Conservation (phyloP, 371 early-diverging fungal species). For the Mortierella sp. region DNA sequence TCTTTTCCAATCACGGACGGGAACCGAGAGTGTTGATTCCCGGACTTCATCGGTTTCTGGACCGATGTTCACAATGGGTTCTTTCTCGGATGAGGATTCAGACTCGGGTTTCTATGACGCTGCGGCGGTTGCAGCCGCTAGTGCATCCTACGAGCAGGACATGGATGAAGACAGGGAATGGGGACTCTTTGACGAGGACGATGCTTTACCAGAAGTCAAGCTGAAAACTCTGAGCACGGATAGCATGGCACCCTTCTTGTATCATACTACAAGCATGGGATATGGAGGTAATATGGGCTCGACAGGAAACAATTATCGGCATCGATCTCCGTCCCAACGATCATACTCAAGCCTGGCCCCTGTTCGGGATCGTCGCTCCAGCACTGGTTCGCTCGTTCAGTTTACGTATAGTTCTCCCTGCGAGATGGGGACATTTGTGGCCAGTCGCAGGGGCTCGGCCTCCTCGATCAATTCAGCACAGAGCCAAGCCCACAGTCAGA, state of each 20-base stretch:
- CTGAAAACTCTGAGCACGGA: conserved; percentile 6
- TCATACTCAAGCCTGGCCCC: conserved; percentile 3
- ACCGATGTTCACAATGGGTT: neutral
- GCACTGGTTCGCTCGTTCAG: conserved; percentile 40
- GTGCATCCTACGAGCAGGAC: conserved; percentile 15
- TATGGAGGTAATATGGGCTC: too few relatives aligned
- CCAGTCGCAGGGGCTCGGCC: conserved; percentile 48
- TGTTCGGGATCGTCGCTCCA: conserved; percentile 43
- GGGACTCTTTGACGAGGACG: conserved; percentile 47
- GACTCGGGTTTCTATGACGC: conserved; percentile 36
- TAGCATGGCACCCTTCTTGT: conserved; percentile 4
- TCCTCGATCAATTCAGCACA: conserved; percentile 28
- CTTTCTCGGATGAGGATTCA: conserved; percentile 25
- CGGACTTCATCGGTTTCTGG: conserved; percentile 22
- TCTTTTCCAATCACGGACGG: too few relatives aligned
- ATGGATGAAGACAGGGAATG: conserved; percentile 53
- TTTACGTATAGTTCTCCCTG: conserved; percentile 36
- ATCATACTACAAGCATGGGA: too few relatives aligned
- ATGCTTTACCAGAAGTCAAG: conserved; percentile 12
- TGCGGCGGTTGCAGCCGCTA: conserved; percentile 1
- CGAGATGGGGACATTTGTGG: conserved; percentile 46
- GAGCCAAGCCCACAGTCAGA: neutral
- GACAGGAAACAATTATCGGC: conserved; percentile 5
- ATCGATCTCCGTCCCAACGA: conserved; percentile 9
- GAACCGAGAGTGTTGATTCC: conserved; percentile 2